Evolutionary conservation across 2,329 filamentous ascomycete species (phyloP), one percentile per base, ranked within the genome.

Genomic region (Albophoma yamanashiensis): DNA sequence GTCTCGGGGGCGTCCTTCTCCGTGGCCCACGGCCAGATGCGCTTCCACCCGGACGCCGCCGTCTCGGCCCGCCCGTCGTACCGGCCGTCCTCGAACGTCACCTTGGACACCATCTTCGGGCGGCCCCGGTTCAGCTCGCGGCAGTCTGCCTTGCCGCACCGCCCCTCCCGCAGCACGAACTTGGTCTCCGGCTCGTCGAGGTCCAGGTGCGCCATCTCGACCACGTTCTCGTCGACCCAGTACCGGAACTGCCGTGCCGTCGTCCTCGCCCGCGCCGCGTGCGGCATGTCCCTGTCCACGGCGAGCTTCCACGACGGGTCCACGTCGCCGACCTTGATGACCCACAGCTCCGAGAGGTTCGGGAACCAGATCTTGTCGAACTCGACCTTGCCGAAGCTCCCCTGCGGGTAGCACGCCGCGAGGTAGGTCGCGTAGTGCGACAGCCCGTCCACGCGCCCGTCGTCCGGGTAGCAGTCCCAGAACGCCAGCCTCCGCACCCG

Each of bases 381-480:
- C 47, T 72, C 71, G 42, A 75, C 69, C 60, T 68, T 68, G 58
- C 71, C 68, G 61, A 68, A 67, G 45, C 67, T 60, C 43, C 65
- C 65, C 53, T 70, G 66, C 4, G 70, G 67, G 59, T 72, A 74
- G 55, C 67, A 70, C 25, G 66, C 65, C 4, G 70, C 67, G 22
- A 75, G 65, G 58, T 74, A 75, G n/a, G 69, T 65, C 20, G 71
- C 70, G 62, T 74, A 75, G 45, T 67, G 69, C 27, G 67, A 65
- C 11, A 69, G 71, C 4, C 68, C 66, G 52, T 73, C 71, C 27
- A 75, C 69, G 45, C 68, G 67, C 5, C 69, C 70, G 52, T 75
- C 74, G 60, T 75, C 73, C 1, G 73, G 73, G 59, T 73, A 73
- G 62, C 73, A 75, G 62, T 75, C 73, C 73, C 73, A 75, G 55